Evolutionary conservation across 164 flowering plant genomes (phyloP).

Genomic region (Platanus orientalis): DNA sequence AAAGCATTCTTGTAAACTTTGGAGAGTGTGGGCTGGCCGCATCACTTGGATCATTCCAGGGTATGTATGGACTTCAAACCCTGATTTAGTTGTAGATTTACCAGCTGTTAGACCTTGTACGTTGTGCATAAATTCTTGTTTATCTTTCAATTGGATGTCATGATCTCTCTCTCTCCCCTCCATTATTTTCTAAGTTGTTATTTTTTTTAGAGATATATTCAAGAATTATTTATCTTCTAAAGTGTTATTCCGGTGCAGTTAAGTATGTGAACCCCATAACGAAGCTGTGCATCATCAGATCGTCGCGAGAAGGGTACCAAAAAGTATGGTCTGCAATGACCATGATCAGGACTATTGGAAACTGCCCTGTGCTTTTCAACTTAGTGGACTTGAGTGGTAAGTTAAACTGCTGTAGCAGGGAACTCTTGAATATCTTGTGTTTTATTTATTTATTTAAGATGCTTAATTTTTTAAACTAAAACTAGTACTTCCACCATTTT

Average conservation of each 20-base stretch:
- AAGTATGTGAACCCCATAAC: conserved; percentile 88
- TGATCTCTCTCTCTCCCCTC: neutral
- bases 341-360: conserved; percentile 69
- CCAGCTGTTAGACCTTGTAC: neutral
- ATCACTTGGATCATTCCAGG: conserved; percentile 65
- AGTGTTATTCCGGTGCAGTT: conserved; percentile 37
- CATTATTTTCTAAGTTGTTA: neutral
- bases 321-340: conserved; percentile 81
- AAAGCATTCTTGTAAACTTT: conserved; percentile 71
- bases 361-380: conserved; percentile 66
- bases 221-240: neutral
- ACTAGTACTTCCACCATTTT: neutral
- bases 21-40: conserved; percentile 96
- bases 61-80: conserved; percentile 22
- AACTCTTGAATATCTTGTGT: neutral
- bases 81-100: too few relatives aligned
- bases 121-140: neutral
- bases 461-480: neutral
- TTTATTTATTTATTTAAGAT: neutral
- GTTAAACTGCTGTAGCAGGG: conserved; percentile 10
- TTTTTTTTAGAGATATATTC: too few relatives aligned
- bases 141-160: neutral
- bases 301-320: conserved; percentile 67
- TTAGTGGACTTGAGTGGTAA: conserved; percentile 80
- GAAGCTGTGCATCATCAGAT: conserved; percentile 70